Evolutionary conservation across 2,329 filamentous ascomycete species (phyloP), one percentile per base, ranked within the genome.

Genomic region (Periglandula ipomoeae): DNA sequence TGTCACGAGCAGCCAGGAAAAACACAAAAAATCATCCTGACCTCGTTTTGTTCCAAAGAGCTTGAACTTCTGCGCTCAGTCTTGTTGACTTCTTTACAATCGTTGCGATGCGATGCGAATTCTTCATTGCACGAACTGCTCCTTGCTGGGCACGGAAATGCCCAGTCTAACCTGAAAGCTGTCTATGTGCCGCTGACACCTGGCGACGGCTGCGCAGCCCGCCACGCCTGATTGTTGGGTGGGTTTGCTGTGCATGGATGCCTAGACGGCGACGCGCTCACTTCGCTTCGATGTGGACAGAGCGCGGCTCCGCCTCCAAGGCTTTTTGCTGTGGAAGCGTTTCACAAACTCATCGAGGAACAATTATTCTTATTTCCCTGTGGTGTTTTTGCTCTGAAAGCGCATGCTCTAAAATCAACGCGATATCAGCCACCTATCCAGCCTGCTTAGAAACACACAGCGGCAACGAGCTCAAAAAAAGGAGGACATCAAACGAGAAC

Each of bases 191-290:
- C 30, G 30, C 30, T 41, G 48, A 46, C 46, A 39, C 32, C 34
- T 41, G 42, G 3, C 24, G 8, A 9, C 47, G 46, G 34, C 41
- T 49, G 41, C 19, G 37, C 37, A 39, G 37, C 17, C 43, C 24
- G 23, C 11, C 24, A 27, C 9, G 19, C 19, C 37, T 5, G 11
- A 11, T 7, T 37, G 22, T 2, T 5, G 10, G n/a, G n/a, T n/a
- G n/a, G n/a, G n/a, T n/a, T n/a, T n/a, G n/a, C n/a, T 41, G 35
- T 30, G 43, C 47, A 38, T 48, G 47, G 40, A 38, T 44, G 47
- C 40, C 40, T 48, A 17, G 39, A 26, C 23, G 22, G 27, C 39
- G 37, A 43, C 39, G 39, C 39, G 23, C 39, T 47, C 19, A 20
- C 44, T 46, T 39, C 30, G n/a, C 41, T 48, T 47, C 39, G 20